Evolutionary conservation across 164 flowering plant genomes (phyloP).

Genomic region (Sedum album): DNA sequence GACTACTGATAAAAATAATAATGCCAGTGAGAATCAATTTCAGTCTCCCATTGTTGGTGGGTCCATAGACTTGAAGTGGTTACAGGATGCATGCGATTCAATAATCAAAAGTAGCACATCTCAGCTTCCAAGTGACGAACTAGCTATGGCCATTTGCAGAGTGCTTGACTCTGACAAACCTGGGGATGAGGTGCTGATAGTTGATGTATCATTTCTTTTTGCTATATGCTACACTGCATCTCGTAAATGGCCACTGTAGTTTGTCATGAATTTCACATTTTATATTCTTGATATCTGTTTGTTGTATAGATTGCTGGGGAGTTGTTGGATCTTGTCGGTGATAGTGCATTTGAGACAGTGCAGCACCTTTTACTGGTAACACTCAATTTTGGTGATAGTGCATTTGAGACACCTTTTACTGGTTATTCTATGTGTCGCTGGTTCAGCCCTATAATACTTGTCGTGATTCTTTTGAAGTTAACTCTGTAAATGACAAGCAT

Average conservation of each 20-base stretch:
- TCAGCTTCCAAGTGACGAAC: constrained; percentile 83
- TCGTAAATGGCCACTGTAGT: not conserved
- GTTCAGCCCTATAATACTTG: no score
- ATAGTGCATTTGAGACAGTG: constrained; percentile 77
- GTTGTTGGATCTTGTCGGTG: constrained; percentile 90
- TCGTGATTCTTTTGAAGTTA: not conserved
- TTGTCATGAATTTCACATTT: not conserved
- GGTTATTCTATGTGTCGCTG: not conserved
- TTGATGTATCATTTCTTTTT: not conserved
- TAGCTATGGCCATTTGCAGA: constrained; percentile 90
- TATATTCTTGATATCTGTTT: not conserved
- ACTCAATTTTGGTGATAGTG: constrained; percentile 5
- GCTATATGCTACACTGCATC: not conserved
- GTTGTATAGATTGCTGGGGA: constrained; percentile 79
- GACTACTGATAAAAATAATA: constrained; percentile 25
- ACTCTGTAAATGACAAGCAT: not conserved
- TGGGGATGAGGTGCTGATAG: constrained; percentile 75
- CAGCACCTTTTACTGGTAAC: constrained; percentile 80
- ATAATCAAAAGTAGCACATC: constrained; percentile 60
- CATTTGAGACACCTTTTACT: no score
- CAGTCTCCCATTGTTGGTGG: constrained; percentile 21
- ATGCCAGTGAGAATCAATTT: constrained; percentile 13
- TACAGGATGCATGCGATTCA: constrained; percentile 66
- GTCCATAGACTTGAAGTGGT: constrained; percentile 65
- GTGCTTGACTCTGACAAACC: constrained; percentile 87